A percentile compares a stretch with the other conserved stretches of the same genome.
These are phyloP conservation scores for Hypomyces rosellus DNA, from an alignment of 2,329 filamentous ascomycete species.

Conservation along the genomic window DNA sequence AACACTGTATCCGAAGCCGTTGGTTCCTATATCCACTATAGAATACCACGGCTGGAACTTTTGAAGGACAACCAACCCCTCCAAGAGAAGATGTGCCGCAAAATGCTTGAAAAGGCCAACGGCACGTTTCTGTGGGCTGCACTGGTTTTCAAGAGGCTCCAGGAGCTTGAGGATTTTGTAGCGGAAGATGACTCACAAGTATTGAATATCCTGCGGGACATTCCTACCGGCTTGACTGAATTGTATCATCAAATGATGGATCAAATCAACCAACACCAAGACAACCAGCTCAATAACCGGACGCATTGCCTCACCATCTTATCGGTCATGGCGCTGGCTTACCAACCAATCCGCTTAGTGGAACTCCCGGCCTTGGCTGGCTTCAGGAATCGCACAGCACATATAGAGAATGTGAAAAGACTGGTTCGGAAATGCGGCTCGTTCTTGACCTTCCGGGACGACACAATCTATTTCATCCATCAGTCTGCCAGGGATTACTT, in stretches of 20 bases:
- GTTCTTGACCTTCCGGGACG: conserved; percentile 29
- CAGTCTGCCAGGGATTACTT: conserved; percentile 40
- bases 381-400: conserved; percentile 30
- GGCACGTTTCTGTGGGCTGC: conserved; percentile 23
- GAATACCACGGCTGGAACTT: not conserved
- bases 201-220: no score
- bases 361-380: conserved; percentile 2
- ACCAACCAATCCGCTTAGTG: conserved; percentile 27
- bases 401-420: conserved; percentile 10
- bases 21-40: not conserved
- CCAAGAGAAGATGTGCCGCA: not conserved
- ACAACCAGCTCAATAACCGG: conserved; percentile 15
- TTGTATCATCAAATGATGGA: conserved; percentile 13
- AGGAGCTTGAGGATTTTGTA: no score
- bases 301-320: conserved; percentile 29
- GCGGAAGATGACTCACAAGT: no score
- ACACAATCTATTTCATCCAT: conserved; percentile 32
- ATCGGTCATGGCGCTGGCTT: conserved; percentile 19
- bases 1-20: not conserved
- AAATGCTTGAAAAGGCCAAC: conserved; percentile 23
- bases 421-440: conserved; percentile 32
- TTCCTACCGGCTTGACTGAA: no score
- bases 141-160: no score
- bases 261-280: conserved; percentile 17
- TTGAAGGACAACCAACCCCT: conserved; percentile 2